Base-by-base conservation (phyloP, 495 filamentous ascomycete species). In the Glonium stellatum region DNA sequence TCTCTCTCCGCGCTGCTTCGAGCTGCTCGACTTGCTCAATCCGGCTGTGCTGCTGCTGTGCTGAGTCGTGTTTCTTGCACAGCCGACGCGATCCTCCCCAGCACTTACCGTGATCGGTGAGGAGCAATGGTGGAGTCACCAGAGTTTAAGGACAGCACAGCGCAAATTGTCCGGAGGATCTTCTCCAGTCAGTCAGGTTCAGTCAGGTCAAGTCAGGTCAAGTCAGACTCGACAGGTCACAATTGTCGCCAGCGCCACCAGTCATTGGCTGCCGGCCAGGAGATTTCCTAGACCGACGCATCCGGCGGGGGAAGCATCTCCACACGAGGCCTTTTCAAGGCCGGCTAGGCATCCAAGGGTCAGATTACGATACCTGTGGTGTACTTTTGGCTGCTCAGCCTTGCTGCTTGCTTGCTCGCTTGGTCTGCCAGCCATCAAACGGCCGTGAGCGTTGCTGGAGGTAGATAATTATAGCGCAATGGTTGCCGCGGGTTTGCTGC, bases 321-420 rank as follows among this genome's bases (percentile, higher is more conserved):
- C 21, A 51, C 48, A 10, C 48, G 48, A 23, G 31, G 44, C 0
- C 25, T 23, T n/a, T 23, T 23, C 19, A 51, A 23, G 18, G 19
- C 48, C 25, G 48, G 48, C 47, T 23, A 51, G 48, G 23, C 48
- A 51, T 15, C 48, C 19, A 51, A 31, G 48, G 21, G 18, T 25
- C 18, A 25, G 48, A 51, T 51, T 27, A 31, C 21, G 48, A 31
- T 31, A 31, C 27, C 27, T 31, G n/a, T 31, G 27, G 6, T 31
- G 39, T 44, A 18, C 39, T 44, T n/a, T n/a, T 44, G 39, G 48
- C 48, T 15, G n/a, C 48, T 51, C 48, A 51, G 48, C 48, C 48
- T 51, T 51, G 48, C 13, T 51, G 48, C 13, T 22, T 31, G 27
- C n/a, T n/a, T n/a, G n/a, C n/a, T n/a, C n/a, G n/a, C n/a, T n/a